Conservation (phyloP, 2,329 filamentous ascomycete species). For the Magnaporthiopsis rhizophila region DNA sequence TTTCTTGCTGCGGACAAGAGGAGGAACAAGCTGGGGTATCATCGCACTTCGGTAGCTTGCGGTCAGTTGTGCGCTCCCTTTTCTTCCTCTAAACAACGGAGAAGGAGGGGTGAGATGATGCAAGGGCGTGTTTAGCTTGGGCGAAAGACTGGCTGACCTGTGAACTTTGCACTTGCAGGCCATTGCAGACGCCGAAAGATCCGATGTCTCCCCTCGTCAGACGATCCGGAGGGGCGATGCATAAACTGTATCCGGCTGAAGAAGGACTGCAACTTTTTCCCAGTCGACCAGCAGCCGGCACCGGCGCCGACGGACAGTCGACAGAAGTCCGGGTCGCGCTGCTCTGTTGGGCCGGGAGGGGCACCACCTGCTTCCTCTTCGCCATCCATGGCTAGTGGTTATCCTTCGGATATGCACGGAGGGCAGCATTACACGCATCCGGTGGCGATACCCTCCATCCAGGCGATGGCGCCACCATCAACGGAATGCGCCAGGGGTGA, state of each 20-base stretch:
- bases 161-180: constrained; percentile 41
- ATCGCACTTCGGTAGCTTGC: constrained; percentile 90
- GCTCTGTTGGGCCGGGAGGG: constrained; percentile 28
- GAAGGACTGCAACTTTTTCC: constrained; percentile 88
- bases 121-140: neutral
- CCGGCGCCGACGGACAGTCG: constrained; percentile 30
- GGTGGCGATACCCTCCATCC: constrained; percentile 34
- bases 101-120: neutral
- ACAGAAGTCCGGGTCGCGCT: constrained; percentile 32
- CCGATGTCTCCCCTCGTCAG: constrained; percentile 69
- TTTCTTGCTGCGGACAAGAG: constrained; percentile 41
- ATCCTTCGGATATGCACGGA: constrained; percentile 31
- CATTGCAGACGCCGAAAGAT: constrained; percentile 93
- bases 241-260: constrained; percentile 89
- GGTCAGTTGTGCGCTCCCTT: constrained; percentile 55
- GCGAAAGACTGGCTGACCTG: neutral
- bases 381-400: constrained; percentile 34
- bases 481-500: constrained; percentile 31
- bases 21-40: constrained; percentile 90
- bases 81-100: neutral
- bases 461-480: constrained; percentile 35
- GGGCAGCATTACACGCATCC: constrained; percentile 31
- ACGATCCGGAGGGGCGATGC: constrained; percentile 69
- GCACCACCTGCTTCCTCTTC: constrained; percentile 40
- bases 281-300: constrained; percentile 69